Percentiles rank a stretch among this genome's conserved stretches.
These are phyloP conservation scores for Fragaria nilgerrensis DNA, from an alignment of 306 rosid species.

Conservation along the genomic window DNA sequence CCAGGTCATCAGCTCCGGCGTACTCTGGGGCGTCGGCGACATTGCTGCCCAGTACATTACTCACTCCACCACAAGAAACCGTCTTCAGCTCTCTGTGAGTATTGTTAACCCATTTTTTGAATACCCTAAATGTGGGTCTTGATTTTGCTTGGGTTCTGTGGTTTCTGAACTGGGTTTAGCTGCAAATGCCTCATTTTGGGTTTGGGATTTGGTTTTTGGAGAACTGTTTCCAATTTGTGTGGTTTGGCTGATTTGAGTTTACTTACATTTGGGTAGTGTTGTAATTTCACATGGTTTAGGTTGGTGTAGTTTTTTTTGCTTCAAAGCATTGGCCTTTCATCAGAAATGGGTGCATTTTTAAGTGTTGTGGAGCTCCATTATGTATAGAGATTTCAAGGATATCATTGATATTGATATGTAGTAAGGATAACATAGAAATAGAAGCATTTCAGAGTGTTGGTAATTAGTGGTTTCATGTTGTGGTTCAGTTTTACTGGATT, in stretches of 20 bases:
- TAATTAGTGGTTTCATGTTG: not conserved
- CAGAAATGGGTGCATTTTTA: not conserved
- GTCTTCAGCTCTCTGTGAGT: slow-evolving; percentile 47
- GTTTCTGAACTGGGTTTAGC: not conserved
- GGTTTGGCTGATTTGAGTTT: slow-evolving; percentile 4
- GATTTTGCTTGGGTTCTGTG: not conserved
- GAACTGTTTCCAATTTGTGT: not conserved
- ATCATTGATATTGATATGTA: not conserved
- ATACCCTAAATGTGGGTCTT: not conserved
- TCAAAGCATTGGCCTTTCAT: not conserved
- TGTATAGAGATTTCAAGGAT: not conserved
- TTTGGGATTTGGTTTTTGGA: not conserved
- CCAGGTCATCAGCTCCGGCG: slow-evolving; percentile 63
- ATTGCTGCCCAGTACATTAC: slow-evolving; percentile 74
- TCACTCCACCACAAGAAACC: slow-evolving; percentile 42
- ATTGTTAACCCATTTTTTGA: not conserved
- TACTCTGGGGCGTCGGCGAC: slow-evolving; percentile 79
- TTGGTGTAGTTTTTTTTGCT: not conserved
- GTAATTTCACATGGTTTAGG: slow-evolving; percentile 1
- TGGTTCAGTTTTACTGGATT: not conserved
- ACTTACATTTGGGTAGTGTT: not conserved
- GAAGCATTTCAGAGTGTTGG: not conserved
- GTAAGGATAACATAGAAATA: not conserved
- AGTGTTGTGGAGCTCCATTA: not conserved
- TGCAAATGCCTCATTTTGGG: not conserved